Conservation (phyloP, 2,329 filamentous ascomycete species). For the Sporothrix mexicana region DNA sequence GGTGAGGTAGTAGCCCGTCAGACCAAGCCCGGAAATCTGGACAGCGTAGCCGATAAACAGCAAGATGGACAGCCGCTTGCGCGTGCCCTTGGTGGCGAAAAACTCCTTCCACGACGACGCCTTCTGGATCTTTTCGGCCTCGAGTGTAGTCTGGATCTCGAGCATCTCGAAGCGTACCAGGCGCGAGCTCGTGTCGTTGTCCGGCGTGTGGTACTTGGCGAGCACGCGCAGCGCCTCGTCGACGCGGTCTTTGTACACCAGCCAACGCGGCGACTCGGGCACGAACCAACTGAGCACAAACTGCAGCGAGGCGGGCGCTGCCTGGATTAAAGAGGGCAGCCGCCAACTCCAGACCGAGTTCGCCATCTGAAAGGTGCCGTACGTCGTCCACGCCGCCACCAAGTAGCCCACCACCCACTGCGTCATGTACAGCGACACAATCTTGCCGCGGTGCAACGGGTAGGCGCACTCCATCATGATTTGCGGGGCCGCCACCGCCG, state of each 20-base stretch:
- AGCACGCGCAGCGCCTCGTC: constrained; percentile 43
- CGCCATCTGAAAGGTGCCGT: constrained; percentile 54
- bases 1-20: constrained; percentile 40
- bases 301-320: not conserved
- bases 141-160: constrained; percentile 42
- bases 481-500: constrained; percentile 43
- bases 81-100: constrained; percentile 45
- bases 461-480: constrained; percentile 67
- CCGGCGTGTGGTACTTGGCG: constrained; percentile 50
- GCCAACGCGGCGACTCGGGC: constrained; percentile 37
- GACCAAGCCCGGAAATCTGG: constrained; percentile 33
- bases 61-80: constrained; percentile 48
- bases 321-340: constrained; percentile 37
- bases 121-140: constrained; percentile 41
- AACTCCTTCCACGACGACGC: constrained; percentile 41
- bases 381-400: constrained; percentile 74
- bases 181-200: constrained; percentile 46
- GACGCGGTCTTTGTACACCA: constrained; percentile 39
- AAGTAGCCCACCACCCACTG: constrained; percentile 79
- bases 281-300: constrained; percentile 27
- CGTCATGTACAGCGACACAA: constrained; percentile 77
- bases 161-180: constrained; percentile 42
- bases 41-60: constrained; percentile 35
- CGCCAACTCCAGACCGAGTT: constrained; percentile 43
- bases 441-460: constrained; percentile 74